Evolutionary conservation across 768 basidiomycete species (phyloP), one percentile per base, ranked within the genome.

Genomic region (Dictyophora rubrovolvata): DNA sequence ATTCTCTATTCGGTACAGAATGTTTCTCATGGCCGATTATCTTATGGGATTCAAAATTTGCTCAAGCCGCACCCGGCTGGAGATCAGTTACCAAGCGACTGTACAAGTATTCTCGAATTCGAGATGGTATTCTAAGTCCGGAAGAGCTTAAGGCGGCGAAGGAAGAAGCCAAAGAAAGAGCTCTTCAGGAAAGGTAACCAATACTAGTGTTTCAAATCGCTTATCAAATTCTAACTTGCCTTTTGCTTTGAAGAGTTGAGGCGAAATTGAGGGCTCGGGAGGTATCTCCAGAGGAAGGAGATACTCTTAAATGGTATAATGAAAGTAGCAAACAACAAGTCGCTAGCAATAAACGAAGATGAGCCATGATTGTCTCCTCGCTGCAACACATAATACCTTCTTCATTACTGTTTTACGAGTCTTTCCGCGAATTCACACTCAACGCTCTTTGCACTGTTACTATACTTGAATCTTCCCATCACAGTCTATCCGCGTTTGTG

Each of bases 1-100:
- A 56, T 35, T 21, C 55, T n/a, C 48, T 56, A 16, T 56, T 56
- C 34, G 55, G 55, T 33, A 56, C 55, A 28, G 37, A 56, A 47
- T 23, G 35, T 28, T 56, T 56, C 34, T 5, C 22, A 8, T 56
- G 55, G 55, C 55, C 55, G 21, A 7, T 56, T 2, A 20, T 48
- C 12, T 56, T 21, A 21, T 49, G 47, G 55, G 14, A 56, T 4
- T 17, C 20, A 10, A 48, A 56, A 17, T 6, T n/a, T 34, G 48
- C 34, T 5, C n/a, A 34, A 10, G n/a, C 20, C 21, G 42, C 37
- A 10, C 28, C 23, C 3, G 21, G 28, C 2, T 14, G 33, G 37
- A 48, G 47, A 48, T 2, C 14, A 10, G 46, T 56, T 6, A 16
- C n/a, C 21, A 47, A 35, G 6, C 16, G 23, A 5, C 33, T 56